Percentiles rank a stretch among this genome's conserved stretches.
These are phyloP conservation scores for Fusarium domesticum DNA, from an alignment of 2,329 filamentous ascomycete species.

Conservation along the genomic window DNA sequence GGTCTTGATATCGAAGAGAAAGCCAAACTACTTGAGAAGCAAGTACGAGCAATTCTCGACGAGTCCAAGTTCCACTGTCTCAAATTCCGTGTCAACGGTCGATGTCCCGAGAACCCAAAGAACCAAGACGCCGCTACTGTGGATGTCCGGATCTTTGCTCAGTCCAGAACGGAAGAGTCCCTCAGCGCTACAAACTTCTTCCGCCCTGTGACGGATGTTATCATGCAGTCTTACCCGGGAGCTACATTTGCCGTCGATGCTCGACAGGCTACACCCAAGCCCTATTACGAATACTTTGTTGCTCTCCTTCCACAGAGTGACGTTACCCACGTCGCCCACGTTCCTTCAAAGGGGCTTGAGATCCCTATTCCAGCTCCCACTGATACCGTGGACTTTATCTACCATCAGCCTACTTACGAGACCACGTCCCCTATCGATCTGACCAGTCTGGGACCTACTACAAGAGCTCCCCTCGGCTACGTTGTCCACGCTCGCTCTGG, in stretches of 20 bases:
- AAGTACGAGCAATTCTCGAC: conserved; percentile 16
- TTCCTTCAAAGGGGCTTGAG: conserved; percentile 15
- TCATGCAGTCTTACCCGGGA: conserved; percentile 44
- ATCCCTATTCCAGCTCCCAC: conserved; percentile 21
- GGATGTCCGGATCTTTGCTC: conserved; percentile 42
- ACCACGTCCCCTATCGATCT: conserved; percentile 18
- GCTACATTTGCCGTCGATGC: conserved; percentile 39
- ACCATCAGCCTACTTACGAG: conserved; percentile 28
- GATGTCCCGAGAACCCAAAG: conserved; percentile 35
- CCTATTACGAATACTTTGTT: conserved; percentile 21
- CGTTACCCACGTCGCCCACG: conserved; percentile 20
- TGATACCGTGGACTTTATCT: conserved; percentile 21
- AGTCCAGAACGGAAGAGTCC: conserved; percentile 35
- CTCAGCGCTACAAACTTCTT: conserved; percentile 14
- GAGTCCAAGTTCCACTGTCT: conserved; percentile 31
- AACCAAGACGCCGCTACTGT: conserved; percentile 46
- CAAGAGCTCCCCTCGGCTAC: conserved; percentile 25
- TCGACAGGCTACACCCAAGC: conserved; percentile 34
- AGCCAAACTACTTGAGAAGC: conserved; percentile 19
- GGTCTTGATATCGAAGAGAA: conserved; percentile 42
- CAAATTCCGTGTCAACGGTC: conserved; percentile 37
- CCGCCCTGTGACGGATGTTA: conserved; percentile 31
- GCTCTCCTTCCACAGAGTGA: conserved; percentile 26
- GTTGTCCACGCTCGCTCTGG: too few species aligned
- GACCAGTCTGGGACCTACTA: conserved; percentile 21